Percentiles rank a stretch among this genome's conserved stretches.
Conservation (phyloP, 768 basidiomycete genomes). For the Kwoniella sp. region DNA sequence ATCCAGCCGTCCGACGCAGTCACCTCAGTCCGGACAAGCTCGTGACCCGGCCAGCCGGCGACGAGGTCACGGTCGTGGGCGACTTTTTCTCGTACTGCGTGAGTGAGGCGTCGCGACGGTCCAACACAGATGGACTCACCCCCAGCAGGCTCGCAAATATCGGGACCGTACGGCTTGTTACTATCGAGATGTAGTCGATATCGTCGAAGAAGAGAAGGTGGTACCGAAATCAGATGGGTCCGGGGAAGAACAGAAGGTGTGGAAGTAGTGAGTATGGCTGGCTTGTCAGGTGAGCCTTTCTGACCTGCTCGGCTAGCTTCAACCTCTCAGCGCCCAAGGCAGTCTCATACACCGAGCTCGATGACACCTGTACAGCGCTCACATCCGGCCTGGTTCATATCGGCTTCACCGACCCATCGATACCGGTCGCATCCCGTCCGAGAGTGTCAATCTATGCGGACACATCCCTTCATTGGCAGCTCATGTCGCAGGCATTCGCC, state of each 20-base stretch:
- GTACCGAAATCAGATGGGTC: constrained; percentile 35
- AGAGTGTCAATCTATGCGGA: constrained; percentile 48
- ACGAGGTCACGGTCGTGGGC: constrained; percentile 37
- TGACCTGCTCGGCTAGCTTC: constrained; percentile 34
- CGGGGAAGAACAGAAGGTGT: constrained; percentile 44
- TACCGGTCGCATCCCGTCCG: constrained; percentile 18
- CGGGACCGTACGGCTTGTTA: constrained; percentile 36
- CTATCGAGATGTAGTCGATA: constrained; percentile 40
- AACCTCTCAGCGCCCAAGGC: constrained; percentile 43
- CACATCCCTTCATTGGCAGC: constrained; percentile 48
- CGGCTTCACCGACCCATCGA: constrained; percentile 24
- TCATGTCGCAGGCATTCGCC: constrained; percentile 41
- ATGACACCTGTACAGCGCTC: constrained; percentile 17
- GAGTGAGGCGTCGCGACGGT: constrained; percentile 4
- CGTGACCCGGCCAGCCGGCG: constrained; percentile 35
- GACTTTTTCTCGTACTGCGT: constrained; percentile 40
- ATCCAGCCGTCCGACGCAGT: constrained; percentile 38
- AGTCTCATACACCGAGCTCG: constrained; percentile 41
- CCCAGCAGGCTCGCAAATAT: constrained; percentile 38
- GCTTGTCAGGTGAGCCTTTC: background rate
- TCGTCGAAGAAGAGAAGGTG: constrained; percentile 47
- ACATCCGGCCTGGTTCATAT: constrained; percentile 34
- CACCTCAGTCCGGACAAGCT: constrained; percentile 41
- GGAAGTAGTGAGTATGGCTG: constrained; percentile 46
- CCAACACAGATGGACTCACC: background rate